These are phyloP conservation scores for Solanum verrucosum DNA, from an alignment of 257 asterid species.

Conservation along the genomic window DNA sequence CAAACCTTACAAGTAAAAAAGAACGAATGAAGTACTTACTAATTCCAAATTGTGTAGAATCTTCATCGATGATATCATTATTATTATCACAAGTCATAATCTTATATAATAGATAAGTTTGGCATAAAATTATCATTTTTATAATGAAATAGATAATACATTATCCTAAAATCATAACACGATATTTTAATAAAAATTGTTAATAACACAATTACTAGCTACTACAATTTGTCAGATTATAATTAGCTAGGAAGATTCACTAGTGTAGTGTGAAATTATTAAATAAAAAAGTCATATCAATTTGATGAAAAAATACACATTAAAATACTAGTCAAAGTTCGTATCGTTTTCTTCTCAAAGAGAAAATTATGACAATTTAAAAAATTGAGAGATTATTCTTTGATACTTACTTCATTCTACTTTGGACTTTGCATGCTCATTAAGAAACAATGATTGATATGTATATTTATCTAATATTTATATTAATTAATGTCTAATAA, in stretches of 20 bases:
- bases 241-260: background rate
- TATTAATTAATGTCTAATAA: too few species aligned
- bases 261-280: background rate
- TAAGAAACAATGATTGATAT: too few species aligned
- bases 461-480: too few species aligned
- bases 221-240: background rate
- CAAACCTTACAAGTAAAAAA: background rate
- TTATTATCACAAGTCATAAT: background rate
- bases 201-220: background rate
- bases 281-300: too few species aligned
- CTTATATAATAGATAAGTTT: too few species aligned
- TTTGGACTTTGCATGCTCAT: background rate
- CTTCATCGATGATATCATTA: background rate
- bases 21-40: background rate
- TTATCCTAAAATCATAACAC: too few species aligned
- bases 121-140: too few species aligned
- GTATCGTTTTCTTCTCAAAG: background rate
- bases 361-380: too few species aligned
- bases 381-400: background rate
- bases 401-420: background rate
- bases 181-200: too few species aligned
- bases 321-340: too few species aligned
- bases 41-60: background rate
- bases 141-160: background rate
- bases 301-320: too few species aligned